Evolutionary conservation across 192 early-diverging fungal genomes (phyloP), one percentile per base, ranked within the genome.

Genomic region (Umbelopsis vinacea): DNA sequence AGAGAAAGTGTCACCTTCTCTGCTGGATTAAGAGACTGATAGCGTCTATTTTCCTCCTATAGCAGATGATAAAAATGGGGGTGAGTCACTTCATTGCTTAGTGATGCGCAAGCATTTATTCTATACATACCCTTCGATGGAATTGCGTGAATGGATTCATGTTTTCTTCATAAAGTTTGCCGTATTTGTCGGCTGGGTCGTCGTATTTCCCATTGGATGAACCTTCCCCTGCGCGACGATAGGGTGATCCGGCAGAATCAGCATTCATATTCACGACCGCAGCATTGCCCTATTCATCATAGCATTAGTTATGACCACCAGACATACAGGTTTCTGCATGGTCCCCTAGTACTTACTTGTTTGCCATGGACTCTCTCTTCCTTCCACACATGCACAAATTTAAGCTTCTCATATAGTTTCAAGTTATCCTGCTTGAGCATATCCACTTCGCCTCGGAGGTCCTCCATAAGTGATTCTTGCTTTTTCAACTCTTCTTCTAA

Each of bases 71-170:
- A 43, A 40, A 40, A 40, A 40, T 6, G 38, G 38, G 3, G 3
- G 38, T 40, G 38, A 7, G 40, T 43, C 40, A 43, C 6, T 43
- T 43, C 6, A 43, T 29, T 43, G 40, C 6, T 11, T 43, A 43
- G 5, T 12, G 11, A 43, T 43, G 5, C 5, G 40, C 11, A 43
- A 7, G 11, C 11, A 6, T 12, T 8, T 6, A 43, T 7, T 43
- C 40, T 4, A 1, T 11, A n/a, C 26, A 54, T 72, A 81, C 76
- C 74, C 85, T 86, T 33, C 89, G 80, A 69, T 90, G 88, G 82
- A 98, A 98, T 15, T 88, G 89, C 21, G 87, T 85, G 76, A 98
- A 98, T 11, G 95, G 96, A 76, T 98, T 95, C 78, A 96, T 85
- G 47, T 83, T 89, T 43, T 91, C 92, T 77, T 98, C 96, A 70